Base-by-base conservation (phyloP, 345 rosid species). In the Gossypium ekmanianum region DNA sequence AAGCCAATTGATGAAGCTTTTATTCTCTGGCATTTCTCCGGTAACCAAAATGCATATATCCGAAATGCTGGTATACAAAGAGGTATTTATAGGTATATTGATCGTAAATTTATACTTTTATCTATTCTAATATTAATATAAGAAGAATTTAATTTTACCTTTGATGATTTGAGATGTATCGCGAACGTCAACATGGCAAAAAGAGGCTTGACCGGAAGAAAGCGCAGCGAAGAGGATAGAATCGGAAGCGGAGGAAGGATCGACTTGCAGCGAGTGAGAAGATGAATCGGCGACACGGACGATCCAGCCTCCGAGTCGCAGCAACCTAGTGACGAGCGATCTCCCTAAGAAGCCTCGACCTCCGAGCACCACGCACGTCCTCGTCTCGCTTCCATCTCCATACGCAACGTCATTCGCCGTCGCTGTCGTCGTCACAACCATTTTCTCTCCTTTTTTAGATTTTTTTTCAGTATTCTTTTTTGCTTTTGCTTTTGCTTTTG, bases 261-360 rank as follows among this genome's bases (percentile, higher is more conserved):
- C 87, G 71, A 89, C 91, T 11, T 75, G 79, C 27, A 87, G 79
- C 26, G 88, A 78, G 41, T 47, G 85, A 79, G 83, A 24, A 56
- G 92, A 85, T 6, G 61, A 74, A 83, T 92, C 97, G 68, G 94
- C 94, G 79, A 94, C 88, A 20, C 95, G 95, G 73, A 92, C 91
- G 80, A 85, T 85, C 94, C 97, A 92, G 75, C 62, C 72, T 71
- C 90, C 88, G 78, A 87, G 88, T 61, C 85, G 80, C 29, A 92
- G 87, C 81, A 94, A 89, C 57, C 81, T 77, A 47, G 78, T 68
- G 74, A 92, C 95, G 18, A 92, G 97, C 82, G 92, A 85, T 82
- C 90, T 81, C 71, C 98, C 97, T 9, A 90, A 64, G 82, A 91
- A 90, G 2, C 97, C 94, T 66, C 90, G 86, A 45, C 98, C 98